Evolutionary conservation across 2,329 filamentous ascomycete species (phyloP), one percentile per base, ranked within the genome.

Genomic region (Daldinia sp.): DNA sequence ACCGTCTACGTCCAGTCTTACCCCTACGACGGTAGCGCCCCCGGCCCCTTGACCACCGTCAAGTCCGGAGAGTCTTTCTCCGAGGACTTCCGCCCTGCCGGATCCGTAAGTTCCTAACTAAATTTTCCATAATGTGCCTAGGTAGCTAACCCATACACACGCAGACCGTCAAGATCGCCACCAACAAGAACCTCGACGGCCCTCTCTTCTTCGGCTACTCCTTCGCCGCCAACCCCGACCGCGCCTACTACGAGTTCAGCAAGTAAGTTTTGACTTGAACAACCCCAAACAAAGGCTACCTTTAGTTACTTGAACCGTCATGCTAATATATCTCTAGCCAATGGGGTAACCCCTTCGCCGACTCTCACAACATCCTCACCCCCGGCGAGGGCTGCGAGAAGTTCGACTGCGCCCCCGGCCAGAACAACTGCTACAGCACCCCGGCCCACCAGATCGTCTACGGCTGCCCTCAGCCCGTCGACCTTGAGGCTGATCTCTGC

Each of bases 161-260:
- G 2, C 54, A 82, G 81, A 82, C 81, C 55, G 72, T 83, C 51
- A 83, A 83, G 76, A 75, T 83, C 60, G 80, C 78, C 37, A 81
- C 72, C 42, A 79, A 74, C 69, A 80, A 76, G 75, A 79, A 77
- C 23, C 77, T 83, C 6, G 69, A 67, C 56, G 70, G 54, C 26
- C 81, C 81, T 1, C 78, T 83, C 4, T 82, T 82, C 76, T 79
- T 82, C 65, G 81, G 81, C 53, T 83, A 83, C 73, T 82, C 81
- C 0, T 82, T 81, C 68, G 72, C 72, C 54, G 58, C 64, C 1
- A 77, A 76, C 70, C 78, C 79, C 4, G 68, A 81, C 74, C 78
- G 79, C 41, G 79, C 78, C 59, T 83, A 82, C 75, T 83, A 80
- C 81, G 68, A 75, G 80, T 75, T 81, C 18, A 82, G 77, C 81